Conservation (phyloP, 805 yeast genomes). For the Ogataea zsoltii region DNA sequence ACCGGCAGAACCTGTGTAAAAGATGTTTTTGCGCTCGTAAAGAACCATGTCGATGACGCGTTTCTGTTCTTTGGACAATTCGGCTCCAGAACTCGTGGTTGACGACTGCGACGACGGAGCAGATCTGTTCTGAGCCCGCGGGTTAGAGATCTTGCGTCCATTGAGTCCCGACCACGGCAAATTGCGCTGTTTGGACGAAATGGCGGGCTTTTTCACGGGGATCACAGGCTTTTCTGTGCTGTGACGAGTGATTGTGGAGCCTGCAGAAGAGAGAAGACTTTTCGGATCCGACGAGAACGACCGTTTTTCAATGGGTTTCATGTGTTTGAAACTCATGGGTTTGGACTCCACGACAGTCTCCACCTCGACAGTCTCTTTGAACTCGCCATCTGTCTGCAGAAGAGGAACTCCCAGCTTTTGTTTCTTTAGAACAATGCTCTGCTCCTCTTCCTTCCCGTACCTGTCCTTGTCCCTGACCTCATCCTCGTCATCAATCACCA, state of each 20-base stretch:
- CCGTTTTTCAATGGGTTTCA: constrained; percentile 21
- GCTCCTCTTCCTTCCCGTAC: no score
- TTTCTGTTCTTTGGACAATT: constrained; percentile 41
- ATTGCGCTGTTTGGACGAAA: constrained; percentile 18
- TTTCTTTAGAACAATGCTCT: background rate
- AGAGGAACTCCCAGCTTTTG: background rate
- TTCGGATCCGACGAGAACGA: constrained; percentile 8
- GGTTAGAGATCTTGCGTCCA: constrained; percentile 19
- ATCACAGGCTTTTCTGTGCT: background rate
- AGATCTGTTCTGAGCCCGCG: constrained; percentile 16
- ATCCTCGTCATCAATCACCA: constrained; percentile 4
- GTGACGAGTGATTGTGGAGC: no score
- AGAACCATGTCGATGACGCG: constrained; percentile 53
- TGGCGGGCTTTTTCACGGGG: constrained; percentile 5
- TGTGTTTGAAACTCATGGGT: constrained; percentile 23
- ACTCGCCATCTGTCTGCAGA: background rate
- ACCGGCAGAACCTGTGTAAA: constrained; percentile 85
- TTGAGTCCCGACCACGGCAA: constrained; percentile 21
- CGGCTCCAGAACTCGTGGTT: background rate
- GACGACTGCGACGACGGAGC: constrained; percentile 4
- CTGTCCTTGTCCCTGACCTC: no score
- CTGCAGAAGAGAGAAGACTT: no score
- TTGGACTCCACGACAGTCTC: background rate
- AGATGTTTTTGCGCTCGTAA: constrained; percentile 52
- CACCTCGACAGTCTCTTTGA: constrained; percentile 3